Percentiles rank a stretch among this genome's conserved stretches.
phyloP scores from a whole-genome alignment of 495 filamentous ascomycete species.

The Neurospora hispaniola region DNA sequence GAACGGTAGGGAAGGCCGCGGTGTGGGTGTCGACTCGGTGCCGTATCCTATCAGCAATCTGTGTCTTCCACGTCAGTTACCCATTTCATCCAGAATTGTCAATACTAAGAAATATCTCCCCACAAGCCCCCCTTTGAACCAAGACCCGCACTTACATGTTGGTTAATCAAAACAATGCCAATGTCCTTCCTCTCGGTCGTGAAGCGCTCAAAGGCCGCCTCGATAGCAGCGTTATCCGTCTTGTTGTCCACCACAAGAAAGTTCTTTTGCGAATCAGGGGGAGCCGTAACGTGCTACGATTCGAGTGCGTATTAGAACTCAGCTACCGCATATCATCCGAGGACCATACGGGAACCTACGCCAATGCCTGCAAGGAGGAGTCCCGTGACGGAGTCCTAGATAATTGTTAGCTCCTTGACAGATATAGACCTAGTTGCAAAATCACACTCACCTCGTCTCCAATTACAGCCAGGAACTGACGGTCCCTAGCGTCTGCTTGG shows the following conservation, averaged over 20 bases:
- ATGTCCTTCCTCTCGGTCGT: constrained; percentile 88
- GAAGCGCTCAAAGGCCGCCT: constrained; percentile 83
- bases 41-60: constrained; percentile 92
- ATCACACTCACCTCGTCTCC: constrained; percentile 71
- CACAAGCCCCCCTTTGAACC: background rate
- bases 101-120: too few relatives aligned
- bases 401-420: constrained; percentile 15
- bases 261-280: constrained; percentile 86
- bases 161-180: constrained; percentile 91
- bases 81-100: too few relatives aligned
- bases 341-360: constrained; percentile 42
- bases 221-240: constrained; percentile 79
- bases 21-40: constrained; percentile 65
- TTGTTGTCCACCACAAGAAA: constrained; percentile 93
- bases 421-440: background rate
- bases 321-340: background rate
- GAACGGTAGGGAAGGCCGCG: constrained; percentile 61
- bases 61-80: background rate
- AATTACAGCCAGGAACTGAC: constrained; percentile 94
- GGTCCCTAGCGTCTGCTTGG: constrained; percentile 64
- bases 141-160: constrained; percentile 59
- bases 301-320: background rate
- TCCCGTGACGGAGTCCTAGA: constrained; percentile 83
- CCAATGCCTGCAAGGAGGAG: constrained; percentile 90
- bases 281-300: constrained; percentile 28